Base-by-base conservation (phyloP, 2,329 filamentous ascomycete species). In the Beauveria rudraprayagi region DNA sequence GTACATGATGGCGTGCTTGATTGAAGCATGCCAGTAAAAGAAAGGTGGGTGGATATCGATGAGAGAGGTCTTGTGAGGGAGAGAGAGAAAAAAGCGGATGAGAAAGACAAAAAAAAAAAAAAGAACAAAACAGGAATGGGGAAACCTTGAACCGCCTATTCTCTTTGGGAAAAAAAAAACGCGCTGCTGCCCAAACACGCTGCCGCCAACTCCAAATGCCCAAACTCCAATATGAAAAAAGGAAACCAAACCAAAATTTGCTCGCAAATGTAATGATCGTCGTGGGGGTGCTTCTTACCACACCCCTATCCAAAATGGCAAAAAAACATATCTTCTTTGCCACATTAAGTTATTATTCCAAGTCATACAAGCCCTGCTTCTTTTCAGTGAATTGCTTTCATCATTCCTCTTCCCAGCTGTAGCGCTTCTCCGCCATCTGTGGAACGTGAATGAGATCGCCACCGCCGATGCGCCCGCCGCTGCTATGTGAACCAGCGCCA, bases 391-490 rank as follows among this genome's bases (percentile, higher is more conserved):
- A 7, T 37, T 37, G 34, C 16, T 37, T 5, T 66, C 62, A 66
- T 63, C 63, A 59, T 34, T 72, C 70, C 5, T 77, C 72, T 65
- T 82, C 80, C 79, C 80, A 83, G 63, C 80, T 82, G 59, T 81
- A 83, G 41, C 80, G 72, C 63, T 73, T 76, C 37, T 75, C 75
- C 3, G 80, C 77, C 61, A 79, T 67, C 65, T 83, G 80, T 2
- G 80, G 80, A 10, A 83, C 77, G 62, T 82, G 80, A 3, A 82
- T 70, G 24, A 82, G 67, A 57, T 82, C 80, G 4, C 69, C 69
- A 0, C 75, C 74, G 53, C 79, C 75, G 40, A 81, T 77, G n/a
- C 78, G 74, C 57, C 75, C 75, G 43, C 72, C 71, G 56, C 73
- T 76, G 41, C 65, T 65, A 8, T 69, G 65, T 26, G 65, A 67